Percentiles rank a stretch among this genome's conserved stretches.
Conservation (phyloP, 805 yeast species). For the Monosporozyma solicola region DNA sequence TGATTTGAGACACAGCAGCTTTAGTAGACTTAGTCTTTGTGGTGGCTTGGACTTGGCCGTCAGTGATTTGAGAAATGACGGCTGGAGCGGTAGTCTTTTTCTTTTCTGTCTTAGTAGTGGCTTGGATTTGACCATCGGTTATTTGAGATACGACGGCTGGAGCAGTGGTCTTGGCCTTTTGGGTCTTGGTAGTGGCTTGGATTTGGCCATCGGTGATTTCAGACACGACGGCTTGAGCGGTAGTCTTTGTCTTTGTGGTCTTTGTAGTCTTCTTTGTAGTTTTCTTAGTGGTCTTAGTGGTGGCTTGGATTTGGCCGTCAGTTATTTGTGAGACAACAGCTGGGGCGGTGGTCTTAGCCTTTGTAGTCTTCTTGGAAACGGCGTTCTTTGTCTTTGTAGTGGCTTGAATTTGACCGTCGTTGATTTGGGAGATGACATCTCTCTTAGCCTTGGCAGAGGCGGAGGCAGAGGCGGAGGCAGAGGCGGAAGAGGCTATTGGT, state of each 20-base stretch:
- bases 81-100: constrained; percentile 17
- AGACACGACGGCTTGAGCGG: constrained; percentile 28
- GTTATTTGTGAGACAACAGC: constrained; percentile 35
- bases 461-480: constrained; percentile 25
- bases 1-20: constrained; percentile 39
- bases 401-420: constrained; percentile 41
- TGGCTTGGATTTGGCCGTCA: constrained; percentile 36
- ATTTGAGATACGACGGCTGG: constrained; percentile 38
- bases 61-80: constrained; percentile 34
- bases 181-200: constrained; percentile 25
- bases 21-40: constrained; percentile 18
- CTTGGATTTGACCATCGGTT: constrained; percentile 45
- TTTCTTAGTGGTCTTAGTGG: constrained; percentile 7
- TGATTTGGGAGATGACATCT: constrained; percentile 35
- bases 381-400: constrained; percentile 22
- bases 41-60: constrained; percentile 34
- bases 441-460: constrained; percentile 31
- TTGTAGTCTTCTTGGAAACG: constrained; percentile 25
- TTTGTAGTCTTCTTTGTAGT: constrained; percentile 14
- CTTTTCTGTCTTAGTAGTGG: constrained; percentile 30
- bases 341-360: constrained; percentile 1
- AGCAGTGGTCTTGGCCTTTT: constrained; percentile 13
- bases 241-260: constrained; percentile 28
- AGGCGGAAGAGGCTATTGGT: constrained; percentile 28
- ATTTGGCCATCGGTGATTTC: constrained; percentile 36